Evolutionary conservation across 495 filamentous ascomycete species (phyloP).

Genomic region (Neurospora discreta): DNA sequence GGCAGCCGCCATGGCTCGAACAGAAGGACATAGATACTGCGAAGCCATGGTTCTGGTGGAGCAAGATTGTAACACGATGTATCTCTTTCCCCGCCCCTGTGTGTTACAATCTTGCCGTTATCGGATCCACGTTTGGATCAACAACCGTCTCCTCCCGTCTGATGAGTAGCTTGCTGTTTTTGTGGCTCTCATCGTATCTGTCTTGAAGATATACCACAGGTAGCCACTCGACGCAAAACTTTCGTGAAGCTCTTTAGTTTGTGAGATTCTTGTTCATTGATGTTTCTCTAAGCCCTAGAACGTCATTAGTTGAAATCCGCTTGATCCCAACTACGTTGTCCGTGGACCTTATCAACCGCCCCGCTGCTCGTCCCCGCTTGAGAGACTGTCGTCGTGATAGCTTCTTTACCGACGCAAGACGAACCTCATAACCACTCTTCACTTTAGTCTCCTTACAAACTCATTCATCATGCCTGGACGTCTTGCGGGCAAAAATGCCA

Average conservation of each 20-base stretch:
- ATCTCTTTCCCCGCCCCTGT: neutral
- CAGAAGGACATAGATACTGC: neutral
- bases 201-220: too few relatives aligned
- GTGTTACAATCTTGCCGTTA: neutral
- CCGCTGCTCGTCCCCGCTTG: neutral
- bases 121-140: neutral
- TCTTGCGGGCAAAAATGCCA: constrained; percentile 82
- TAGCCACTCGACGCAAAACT: too few relatives aligned
- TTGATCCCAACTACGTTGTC: neutral
- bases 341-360: neutral
- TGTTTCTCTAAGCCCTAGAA: too few relatives aligned
- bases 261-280: too few relatives aligned
- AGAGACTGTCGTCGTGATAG: neutral
- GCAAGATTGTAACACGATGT: neutral
- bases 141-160: neutral
- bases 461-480: constrained; percentile 36
- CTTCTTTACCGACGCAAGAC: neutral
- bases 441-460: neutral
- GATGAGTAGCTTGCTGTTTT: neutral
- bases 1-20: neutral
- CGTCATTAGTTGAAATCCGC: too few relatives aligned
- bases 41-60: neutral
- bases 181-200: too few relatives aligned
- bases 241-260: too few relatives aligned
- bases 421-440: neutral